A percentile compares a stretch with the other conserved stretches of the same genome.
phyloP scores from a whole-genome alignment of 306 rosid species.

The Sophora flavescens region DNA sequence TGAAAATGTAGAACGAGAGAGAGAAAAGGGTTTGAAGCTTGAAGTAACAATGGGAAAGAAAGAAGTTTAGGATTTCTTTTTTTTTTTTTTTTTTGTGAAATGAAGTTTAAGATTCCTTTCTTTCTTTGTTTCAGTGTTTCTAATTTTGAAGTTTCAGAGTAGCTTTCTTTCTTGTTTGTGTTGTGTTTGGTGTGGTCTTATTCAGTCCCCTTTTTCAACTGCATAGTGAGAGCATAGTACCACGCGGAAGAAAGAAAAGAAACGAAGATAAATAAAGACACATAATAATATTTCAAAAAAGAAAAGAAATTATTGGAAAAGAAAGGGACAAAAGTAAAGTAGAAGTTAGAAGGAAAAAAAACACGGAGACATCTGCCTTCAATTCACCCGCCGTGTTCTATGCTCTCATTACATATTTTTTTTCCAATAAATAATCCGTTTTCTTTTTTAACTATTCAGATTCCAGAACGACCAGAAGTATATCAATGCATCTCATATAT shows the following conservation, averaged over 20 bases:
- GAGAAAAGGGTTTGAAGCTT: slow-evolving; percentile 13
- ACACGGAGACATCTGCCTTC: slow-evolving; percentile 11
- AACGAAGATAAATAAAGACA: neutral
- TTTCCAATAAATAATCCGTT: too few relatives aligned
- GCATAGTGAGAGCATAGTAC: neutral
- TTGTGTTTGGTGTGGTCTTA: neutral
- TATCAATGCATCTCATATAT: too few relatives aligned
- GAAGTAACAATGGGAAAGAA: slow-evolving; percentile 47
- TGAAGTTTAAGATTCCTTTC: neutral
- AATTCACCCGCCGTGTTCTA: slow-evolving; percentile 28
- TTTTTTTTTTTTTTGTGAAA: too few relatives aligned
- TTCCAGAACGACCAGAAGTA: too few relatives aligned
- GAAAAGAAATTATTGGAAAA: neutral
- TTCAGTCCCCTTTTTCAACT: slow-evolving; percentile 5
- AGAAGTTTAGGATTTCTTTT: neutral
- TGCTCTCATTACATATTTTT: neutral
- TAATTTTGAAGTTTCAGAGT: slow-evolving; percentile 31
- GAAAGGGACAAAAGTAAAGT: slow-evolving; percentile 9
- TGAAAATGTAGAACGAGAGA: slow-evolving; percentile 46
- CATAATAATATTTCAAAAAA: too few relatives aligned
- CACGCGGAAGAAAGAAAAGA: neutral
- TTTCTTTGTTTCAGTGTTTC: too few relatives aligned
- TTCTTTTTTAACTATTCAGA: too few relatives aligned
- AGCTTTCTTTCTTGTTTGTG: neutral
- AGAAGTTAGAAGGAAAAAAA: neutral